Percentiles rank a stretch among this genome's conserved stretches.
Evolutionary conservation across 164 flowering plant genomes (phyloP).

Genomic region (Cinnamomum chago): DNA sequence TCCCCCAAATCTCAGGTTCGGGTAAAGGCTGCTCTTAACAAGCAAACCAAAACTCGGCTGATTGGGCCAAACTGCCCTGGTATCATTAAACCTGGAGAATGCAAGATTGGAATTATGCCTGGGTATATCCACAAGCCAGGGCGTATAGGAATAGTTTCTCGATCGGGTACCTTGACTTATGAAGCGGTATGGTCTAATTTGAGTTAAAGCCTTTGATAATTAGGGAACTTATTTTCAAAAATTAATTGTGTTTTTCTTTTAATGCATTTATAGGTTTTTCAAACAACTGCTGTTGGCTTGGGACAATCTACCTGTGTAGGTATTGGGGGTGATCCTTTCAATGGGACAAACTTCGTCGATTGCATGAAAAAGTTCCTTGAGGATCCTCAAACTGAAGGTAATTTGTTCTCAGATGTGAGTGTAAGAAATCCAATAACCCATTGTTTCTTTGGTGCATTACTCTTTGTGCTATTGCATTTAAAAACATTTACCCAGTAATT

Average conservation of each 20-base stretch:
- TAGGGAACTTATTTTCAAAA: neutral
- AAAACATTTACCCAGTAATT: neutral
- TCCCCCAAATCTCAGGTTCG: conserved; percentile 49
- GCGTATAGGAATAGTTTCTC: conserved; percentile 91
- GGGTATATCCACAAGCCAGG: conserved; percentile 99
- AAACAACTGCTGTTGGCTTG: conserved; percentile 96
- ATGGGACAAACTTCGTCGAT: conserved; percentile 97
- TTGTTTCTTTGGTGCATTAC: neutral
- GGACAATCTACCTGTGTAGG: conserved; percentile 99
- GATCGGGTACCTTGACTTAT: conserved; percentile 98
- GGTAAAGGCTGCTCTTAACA: conserved; percentile 89
- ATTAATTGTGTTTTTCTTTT: neutral
- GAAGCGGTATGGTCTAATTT: conserved; percentile 79
- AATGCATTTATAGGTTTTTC: conserved; percentile 64
- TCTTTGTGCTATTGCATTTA: neutral
- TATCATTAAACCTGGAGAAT: conserved; percentile 97
- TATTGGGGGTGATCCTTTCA: conserved; percentile 98
- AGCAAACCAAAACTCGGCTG: conserved; percentile 79
- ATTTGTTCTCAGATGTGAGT: conserved; percentile 1
- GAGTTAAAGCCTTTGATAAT: neutral
- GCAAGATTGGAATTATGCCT: conserved; percentile 99
- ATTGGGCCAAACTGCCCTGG: conserved; percentile 99
- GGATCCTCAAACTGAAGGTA: conserved; percentile 99
- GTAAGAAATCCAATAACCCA: neutral
- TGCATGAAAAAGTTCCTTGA: conserved; percentile 76